Percentiles rank a stretch among this genome's conserved stretches.
phyloP scores from a whole-genome alignment of 2,329 filamentous ascomycete genomes.

The Nemania bipapillata region DNA sequence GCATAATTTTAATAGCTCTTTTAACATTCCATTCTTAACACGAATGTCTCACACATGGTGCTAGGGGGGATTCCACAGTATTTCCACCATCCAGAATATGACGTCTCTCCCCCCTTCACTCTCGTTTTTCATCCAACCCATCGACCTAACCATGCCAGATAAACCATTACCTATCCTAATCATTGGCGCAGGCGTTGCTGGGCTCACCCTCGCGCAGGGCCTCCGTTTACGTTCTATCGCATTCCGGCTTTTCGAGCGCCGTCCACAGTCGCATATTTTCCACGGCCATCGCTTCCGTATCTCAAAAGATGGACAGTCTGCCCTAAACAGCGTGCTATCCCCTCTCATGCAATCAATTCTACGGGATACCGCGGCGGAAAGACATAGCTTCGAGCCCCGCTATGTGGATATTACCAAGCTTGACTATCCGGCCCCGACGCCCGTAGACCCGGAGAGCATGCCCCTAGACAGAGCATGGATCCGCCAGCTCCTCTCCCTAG shows the following conservation, averaged over 20 bases:
- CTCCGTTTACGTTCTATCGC: constrained; percentile 47
- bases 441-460: constrained; percentile 37
- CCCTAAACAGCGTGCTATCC: constrained; percentile 46
- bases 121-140: not conserved
- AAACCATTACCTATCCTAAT: constrained; percentile 51
- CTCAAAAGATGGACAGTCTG: constrained; percentile 43
- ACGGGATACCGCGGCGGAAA: constrained; percentile 40
- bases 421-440: constrained; percentile 38
- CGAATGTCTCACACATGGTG: too few relatives aligned
- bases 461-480: constrained; percentile 50
- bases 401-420: constrained; percentile 47
- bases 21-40: too few relatives aligned
- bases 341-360: constrained; percentile 42
- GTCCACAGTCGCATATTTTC: constrained; percentile 38
- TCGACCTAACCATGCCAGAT: constrained; percentile 27
- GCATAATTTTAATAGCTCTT: too few relatives aligned
- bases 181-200: constrained; percentile 58
- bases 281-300: constrained; percentile 51
- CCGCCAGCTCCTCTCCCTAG: too few relatives aligned
- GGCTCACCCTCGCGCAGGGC: constrained; percentile 54
- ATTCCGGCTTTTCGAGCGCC: constrained; percentile 49
- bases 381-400: constrained; percentile 42
- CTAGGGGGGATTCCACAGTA: too few relatives aligned
- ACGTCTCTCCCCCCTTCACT: too few relatives aligned
- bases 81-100: too few relatives aligned